A percentile compares a stretch with the other conserved stretches of the same genome.
phyloP scores from a whole-genome alignment of 129 eudicot genomes.

The Scalesia atractyloides region DNA sequence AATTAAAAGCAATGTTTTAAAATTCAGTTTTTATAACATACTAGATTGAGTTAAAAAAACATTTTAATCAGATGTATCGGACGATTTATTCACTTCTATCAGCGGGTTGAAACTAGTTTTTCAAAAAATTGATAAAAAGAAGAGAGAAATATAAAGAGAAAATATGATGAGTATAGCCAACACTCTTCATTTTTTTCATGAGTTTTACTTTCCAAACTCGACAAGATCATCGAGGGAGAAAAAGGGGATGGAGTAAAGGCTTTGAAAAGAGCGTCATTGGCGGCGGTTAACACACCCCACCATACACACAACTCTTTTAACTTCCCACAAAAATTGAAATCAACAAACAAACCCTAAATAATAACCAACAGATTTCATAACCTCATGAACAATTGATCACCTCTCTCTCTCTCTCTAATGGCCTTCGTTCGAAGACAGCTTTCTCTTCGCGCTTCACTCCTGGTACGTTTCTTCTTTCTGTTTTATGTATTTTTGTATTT shows the following conservation, averaged over 20 bases:
- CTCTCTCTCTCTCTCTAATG: constrained; percentile 27
- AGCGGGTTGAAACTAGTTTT: no score
- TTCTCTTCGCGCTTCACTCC: constrained; percentile 39
- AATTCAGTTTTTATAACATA: no score
- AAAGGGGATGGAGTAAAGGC: not conserved
- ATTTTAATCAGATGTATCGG: no score
- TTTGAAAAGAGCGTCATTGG: constrained; percentile 30
- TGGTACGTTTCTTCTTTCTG: constrained; percentile 35
- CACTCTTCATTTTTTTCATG: no score
- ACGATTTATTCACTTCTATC: no score
- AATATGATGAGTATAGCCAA: no score
- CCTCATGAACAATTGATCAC: constrained; percentile 21
- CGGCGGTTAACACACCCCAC: constrained; percentile 28
- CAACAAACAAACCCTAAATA: constrained; percentile 28
- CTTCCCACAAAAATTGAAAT: constrained; percentile 6
- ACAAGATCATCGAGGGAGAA: not conserved
- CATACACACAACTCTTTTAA: not conserved
- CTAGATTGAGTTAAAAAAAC: no score
- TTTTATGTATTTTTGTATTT: not conserved
- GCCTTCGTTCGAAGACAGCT: constrained; percentile 48
- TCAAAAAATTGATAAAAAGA: no score
- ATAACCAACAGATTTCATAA: constrained; percentile 13
- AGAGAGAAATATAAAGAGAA: no score
- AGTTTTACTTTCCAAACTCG: not conserved
- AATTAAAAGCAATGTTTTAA: no score